A percentile compares a stretch with the other conserved stretches of the same genome.
phyloP scores from a whole-genome alignment of 1,284 basidiomycete genomes.

The Phellopilus nigrolimitatus region DNA sequence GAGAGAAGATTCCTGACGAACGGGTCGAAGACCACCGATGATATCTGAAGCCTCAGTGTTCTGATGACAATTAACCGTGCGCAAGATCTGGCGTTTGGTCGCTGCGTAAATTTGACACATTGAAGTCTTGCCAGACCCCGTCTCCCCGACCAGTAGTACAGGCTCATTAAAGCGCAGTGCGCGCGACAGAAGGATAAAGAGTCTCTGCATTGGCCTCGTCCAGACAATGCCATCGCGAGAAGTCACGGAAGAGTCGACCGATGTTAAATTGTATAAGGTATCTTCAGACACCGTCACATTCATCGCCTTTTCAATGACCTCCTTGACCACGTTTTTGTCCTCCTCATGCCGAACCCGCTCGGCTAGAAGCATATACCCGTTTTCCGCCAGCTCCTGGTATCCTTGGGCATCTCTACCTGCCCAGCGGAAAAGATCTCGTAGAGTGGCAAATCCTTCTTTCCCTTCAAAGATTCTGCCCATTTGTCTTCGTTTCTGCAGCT shows the following conservation, averaged over 20 bases:
- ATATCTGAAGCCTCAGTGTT: conserved; percentile 99
- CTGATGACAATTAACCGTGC: conserved; percentile 93
- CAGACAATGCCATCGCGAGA: conserved; percentile 64
- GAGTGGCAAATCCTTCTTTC: conserved; percentile 93
- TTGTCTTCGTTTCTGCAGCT: conserved; percentile 91
- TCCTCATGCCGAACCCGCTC: conserved; percentile 84
- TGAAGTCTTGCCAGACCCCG: conserved; percentile 96
- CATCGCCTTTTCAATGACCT: conserved; percentile 89
- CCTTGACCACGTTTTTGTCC: conserved; percentile 87
- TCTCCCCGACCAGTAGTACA: conserved; percentile 96
- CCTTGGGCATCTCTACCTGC: conserved; percentile 84
- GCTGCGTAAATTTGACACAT: conserved; percentile 89
- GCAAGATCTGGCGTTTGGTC: conserved; percentile 57
- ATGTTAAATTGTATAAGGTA: conserved; percentile 61
- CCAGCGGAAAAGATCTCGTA: conserved; percentile 98
- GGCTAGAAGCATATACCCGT: conserved; percentile 97
- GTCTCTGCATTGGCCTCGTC: conserved; percentile 90
- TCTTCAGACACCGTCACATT: conserved; percentile 79
- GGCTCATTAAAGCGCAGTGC: conserved; percentile 92
- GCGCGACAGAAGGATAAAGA: conserved; percentile 81
- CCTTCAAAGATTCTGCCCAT: conserved; percentile 93
- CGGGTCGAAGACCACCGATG: conserved; percentile 89
- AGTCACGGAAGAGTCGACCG: conserved; percentile 56
- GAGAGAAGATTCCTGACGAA: conserved; percentile 68
- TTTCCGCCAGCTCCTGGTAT: conserved; percentile 91